Conservation (phyloP, 768 basidiomycete genomes). For the Lactarius indigo region DNA sequence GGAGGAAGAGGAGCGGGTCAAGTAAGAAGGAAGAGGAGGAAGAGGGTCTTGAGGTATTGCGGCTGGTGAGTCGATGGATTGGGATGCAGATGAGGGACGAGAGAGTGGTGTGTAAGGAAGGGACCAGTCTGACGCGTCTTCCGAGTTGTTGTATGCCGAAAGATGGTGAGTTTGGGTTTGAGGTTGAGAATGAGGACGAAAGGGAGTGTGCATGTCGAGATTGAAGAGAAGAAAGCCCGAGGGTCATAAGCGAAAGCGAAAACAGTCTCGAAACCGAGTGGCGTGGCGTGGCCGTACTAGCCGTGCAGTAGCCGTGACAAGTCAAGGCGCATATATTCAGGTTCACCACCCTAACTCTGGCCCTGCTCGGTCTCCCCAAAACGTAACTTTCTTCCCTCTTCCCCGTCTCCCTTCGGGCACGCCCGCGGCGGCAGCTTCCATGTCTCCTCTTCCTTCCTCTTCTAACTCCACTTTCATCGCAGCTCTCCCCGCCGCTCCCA, state of each 20-base stretch:
- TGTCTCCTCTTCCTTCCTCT: constrained; percentile 34
- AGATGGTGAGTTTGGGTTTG: constrained; percentile 21
- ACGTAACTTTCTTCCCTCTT: constrained; percentile 70
- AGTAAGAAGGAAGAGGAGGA: constrained; percentile 34
- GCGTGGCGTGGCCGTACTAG: background rate
- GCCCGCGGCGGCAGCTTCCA: constrained; percentile 10
- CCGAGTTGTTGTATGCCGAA: constrained; percentile 7
- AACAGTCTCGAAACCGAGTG: background rate
- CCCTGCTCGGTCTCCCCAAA: constrained; percentile 54
- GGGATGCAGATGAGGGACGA: constrained; percentile 29
- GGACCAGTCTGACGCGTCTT: constrained; percentile 31
- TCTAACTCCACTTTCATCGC: constrained; percentile 47
- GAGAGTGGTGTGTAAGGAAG: constrained; percentile 26
- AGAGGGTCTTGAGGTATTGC: constrained; percentile 27
- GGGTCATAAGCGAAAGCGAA: constrained; percentile 4
- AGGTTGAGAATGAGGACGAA: constrained; percentile 28
- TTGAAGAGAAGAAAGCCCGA: constrained; percentile 2
- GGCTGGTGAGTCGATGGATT: constrained; percentile 32
- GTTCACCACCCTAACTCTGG: background rate
- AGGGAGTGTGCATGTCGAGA: constrained; percentile 25
- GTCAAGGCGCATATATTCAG: constrained; percentile 73
- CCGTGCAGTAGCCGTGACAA: background rate
- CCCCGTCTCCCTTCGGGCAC: constrained; percentile 27
- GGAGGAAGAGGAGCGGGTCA: constrained; percentile 39
- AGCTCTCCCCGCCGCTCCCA: constrained; percentile 30